These are phyloP conservation scores for Mycena citricolor DNA, from an alignment of 1,284 basidiomycete genomes.

Conservation along the genomic window DNA sequence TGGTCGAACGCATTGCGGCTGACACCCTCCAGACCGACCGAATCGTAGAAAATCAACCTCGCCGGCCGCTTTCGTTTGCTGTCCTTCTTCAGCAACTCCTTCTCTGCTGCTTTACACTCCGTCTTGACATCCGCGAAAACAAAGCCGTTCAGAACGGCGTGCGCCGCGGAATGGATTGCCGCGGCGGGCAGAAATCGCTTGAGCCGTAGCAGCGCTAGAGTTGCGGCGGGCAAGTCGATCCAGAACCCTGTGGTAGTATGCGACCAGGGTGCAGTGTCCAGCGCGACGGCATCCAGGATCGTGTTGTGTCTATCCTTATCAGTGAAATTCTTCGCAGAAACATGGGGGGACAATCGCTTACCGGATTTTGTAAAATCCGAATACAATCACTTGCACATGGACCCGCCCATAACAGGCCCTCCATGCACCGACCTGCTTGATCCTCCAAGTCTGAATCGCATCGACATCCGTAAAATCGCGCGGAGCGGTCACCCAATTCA, in stretches of 20 bases:
- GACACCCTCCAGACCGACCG: conserved; percentile 66
- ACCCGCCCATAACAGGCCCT: conserved; percentile 77
- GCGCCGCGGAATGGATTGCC: conserved; percentile 84
- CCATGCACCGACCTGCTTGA: conserved; percentile 64
- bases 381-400: conserved; percentile 72
- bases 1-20: conserved; percentile 85
- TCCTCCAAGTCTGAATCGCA: conserved; percentile 76
- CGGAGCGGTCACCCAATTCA: conserved; percentile 83
- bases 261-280: conserved; percentile 80
- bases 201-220: conserved; percentile 48
- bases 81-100: conserved; percentile 66
- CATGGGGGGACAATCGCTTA: too few species aligned
- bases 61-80: conserved; percentile 76
- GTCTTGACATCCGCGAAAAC: conserved; percentile 71
- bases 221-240: conserved; percentile 73
- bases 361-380: conserved; percentile 70
- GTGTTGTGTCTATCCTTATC: conserved; percentile 62
- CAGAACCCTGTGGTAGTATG: conserved; percentile 73
- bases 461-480: conserved; percentile 78
- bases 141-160: conserved; percentile 82
- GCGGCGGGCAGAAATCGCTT: conserved; percentile 50
- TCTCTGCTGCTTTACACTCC: conserved; percentile 82
- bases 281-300: conserved; percentile 78
- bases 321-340: too few species aligned
- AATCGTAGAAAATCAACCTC: conserved; percentile 66